These are phyloP conservation scores for Coemansia sp. DNA, from an alignment of 192 early-diverging fungal genomes.

Conservation along the genomic window DNA sequence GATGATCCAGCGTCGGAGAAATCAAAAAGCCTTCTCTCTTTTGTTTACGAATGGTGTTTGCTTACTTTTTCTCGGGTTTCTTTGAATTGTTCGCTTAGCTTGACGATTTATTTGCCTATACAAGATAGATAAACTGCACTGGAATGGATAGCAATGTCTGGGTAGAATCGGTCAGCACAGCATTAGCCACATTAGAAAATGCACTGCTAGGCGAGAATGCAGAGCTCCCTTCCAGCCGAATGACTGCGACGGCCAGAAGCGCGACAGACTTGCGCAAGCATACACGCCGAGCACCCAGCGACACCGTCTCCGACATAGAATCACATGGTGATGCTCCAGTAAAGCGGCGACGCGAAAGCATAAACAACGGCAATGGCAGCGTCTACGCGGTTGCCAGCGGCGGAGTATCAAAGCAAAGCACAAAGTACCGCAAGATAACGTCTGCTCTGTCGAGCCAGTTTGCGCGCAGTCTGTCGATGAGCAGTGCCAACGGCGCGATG, in stretches of 20 bases:
- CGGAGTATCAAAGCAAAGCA: slow-evolving; percentile 20
- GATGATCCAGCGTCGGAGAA: neutral
- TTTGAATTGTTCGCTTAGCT: neutral
- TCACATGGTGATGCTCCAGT: slow-evolving; percentile 24
- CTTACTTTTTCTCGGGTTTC: neutral
- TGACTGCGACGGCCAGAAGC: neutral
- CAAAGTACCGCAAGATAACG: slow-evolving; percentile 43
- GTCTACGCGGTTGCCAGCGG: slow-evolving; percentile 6
- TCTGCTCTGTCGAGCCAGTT: slow-evolving; percentile 47
- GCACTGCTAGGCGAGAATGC: slow-evolving; percentile 38
- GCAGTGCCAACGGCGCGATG: slow-evolving; percentile 2
- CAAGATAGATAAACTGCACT: neutral
- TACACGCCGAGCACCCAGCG: slow-evolving; percentile 32
- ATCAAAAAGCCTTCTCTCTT: neutral
- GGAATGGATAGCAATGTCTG: slow-evolving; percentile 30
- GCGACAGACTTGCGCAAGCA: slow-evolving; percentile 30
- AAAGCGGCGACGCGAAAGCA: slow-evolving; percentile 49
- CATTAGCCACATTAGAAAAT: slow-evolving; percentile 38
- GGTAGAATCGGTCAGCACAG: slow-evolving; percentile 30
- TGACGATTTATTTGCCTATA: neutral
- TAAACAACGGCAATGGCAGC: slow-evolving; percentile 9
- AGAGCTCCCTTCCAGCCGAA: neutral
- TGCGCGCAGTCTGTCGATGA: slow-evolving; percentile 51
- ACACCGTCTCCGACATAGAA: slow-evolving; percentile 49
- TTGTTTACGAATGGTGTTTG: neutral